A percentile compares a stretch with the other conserved stretches of the same genome.
phyloP scores from a whole-genome alignment of 192 early-diverging fungal genomes.

The Linnemannia schmuckeri region DNA sequence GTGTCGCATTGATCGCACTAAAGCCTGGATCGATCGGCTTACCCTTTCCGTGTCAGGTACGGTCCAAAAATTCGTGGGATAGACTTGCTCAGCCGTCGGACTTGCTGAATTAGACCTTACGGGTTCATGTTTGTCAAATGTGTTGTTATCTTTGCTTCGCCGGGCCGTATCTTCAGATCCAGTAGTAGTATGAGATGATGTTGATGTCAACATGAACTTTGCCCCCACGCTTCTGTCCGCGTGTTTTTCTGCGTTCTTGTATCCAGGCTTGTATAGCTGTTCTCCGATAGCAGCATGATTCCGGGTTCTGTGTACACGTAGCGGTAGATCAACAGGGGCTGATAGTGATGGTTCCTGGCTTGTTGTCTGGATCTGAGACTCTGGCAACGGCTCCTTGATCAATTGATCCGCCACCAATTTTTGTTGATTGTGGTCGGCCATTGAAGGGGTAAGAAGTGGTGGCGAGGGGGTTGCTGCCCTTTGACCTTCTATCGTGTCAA shows the following conservation, averaged over 20 bases:
- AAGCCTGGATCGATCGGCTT: neutral
- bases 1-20: too few species aligned
- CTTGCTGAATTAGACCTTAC: neutral
- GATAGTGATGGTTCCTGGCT: neutral
- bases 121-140: neutral
- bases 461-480: neutral
- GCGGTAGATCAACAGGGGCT: neutral
- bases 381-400: neutral
- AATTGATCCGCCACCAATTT: too few species aligned
- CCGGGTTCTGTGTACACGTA: neutral
- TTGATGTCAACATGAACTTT: neutral
- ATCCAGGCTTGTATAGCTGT: neutral
- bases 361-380: neutral
- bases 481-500: neutral
- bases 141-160: neutral
- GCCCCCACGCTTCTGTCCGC: neutral
- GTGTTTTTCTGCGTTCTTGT: neutral
- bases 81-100: neutral
- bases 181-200: neutral
- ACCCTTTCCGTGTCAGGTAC: conserved; percentile 39
- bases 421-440: too few species aligned
- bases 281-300: neutral
- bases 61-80: conserved; percentile 17
- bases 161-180: neutral
- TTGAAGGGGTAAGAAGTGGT: too few species aligned